A percentile compares a stretch with the other conserved stretches of the same genome.
Evolutionary conservation across 176 grass and related monocot species (phyloP).

Genomic region (maize (Zea mays)): DNA sequence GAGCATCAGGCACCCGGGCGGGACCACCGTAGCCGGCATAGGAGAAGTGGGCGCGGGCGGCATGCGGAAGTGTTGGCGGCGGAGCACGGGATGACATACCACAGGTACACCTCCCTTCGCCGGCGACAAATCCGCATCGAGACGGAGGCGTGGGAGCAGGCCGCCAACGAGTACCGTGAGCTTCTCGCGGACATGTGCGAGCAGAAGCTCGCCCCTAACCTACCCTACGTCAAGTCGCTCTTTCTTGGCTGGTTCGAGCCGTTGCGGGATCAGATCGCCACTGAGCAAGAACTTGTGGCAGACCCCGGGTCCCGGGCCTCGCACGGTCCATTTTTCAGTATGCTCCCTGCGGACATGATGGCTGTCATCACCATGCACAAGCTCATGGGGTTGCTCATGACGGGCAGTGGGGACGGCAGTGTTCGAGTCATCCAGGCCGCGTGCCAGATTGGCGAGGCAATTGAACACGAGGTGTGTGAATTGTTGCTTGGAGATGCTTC

Average conservation of each 20-base stretch:
- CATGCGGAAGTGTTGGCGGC: not conserved
- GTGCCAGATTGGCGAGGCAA: constrained; percentile 59
- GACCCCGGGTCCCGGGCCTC: constrained; percentile 15
- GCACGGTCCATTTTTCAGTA: constrained; percentile 46
- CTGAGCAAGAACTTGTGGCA: constrained; percentile 59
- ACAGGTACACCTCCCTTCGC: constrained; percentile 54
- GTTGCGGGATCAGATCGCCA: constrained; percentile 59
- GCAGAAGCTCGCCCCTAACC: constrained; percentile 83
- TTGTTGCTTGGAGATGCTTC: not conserved
- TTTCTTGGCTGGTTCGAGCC: constrained; percentile 96
- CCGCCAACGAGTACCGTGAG: constrained; percentile 84
- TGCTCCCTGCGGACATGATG: constrained; percentile 89
- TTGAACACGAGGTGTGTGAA: constrained; percentile 80
- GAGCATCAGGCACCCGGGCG: not conserved
- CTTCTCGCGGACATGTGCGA: constrained; percentile 84
- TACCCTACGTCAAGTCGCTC: constrained; percentile 90
- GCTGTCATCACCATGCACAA: constrained; percentile 99
- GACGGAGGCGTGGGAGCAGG: constrained; percentile 96
- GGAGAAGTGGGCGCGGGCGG: constrained; percentile 7
- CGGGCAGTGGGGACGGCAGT: constrained; percentile 52
- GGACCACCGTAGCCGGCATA: not conserved
- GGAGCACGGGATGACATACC: constrained; percentile 42
- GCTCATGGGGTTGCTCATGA: constrained; percentile 93
- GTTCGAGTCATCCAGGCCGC: constrained; percentile 74
- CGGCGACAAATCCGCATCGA: constrained; percentile 75